phyloP scores from a whole-genome alignment of 192 early-diverging fungal genomes.

The Diversispora epigaea region DNA sequence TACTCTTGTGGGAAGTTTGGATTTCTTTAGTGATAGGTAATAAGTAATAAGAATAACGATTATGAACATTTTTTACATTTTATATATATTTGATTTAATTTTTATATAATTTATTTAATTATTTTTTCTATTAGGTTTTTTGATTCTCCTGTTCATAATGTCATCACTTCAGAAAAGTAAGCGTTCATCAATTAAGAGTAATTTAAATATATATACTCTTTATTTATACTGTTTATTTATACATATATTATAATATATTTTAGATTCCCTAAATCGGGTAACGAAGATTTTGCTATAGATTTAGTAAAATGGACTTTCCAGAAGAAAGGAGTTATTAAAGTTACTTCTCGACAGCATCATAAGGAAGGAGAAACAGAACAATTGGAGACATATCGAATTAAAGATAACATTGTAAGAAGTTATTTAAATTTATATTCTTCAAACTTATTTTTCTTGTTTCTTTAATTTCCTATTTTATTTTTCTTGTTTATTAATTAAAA shows the following conservation, averaged over 20 bases:
- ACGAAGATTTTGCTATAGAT: constrained; percentile 71
- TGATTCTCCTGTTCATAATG: constrained; percentile 18
- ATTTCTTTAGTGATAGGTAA: constrained; percentile 79
- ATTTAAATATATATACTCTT: not conserved
- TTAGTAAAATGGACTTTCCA: constrained; percentile 89
- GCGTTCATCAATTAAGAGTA: not conserved
- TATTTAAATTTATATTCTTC: not conserved
- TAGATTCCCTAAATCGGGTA: constrained; percentile 52
- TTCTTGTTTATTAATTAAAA: not conserved
- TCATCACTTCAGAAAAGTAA: constrained; percentile 18
- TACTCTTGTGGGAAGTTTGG: constrained; percentile 76
- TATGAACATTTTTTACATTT: constrained; percentile 28
- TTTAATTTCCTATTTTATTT: not conserved
- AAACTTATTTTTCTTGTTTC: not conserved
- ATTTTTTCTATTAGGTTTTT: constrained; percentile 11
- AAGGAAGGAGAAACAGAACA: constrained; percentile 63
- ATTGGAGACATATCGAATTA: constrained; percentile 85
- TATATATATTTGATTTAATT: constrained; percentile 18
- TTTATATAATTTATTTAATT: not conserved
- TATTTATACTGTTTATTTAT: not conserved
- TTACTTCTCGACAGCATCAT: constrained; percentile 65
- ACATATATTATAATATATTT: not conserved
- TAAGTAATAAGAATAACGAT: too few relatives aligned
- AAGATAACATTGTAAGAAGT: constrained; percentile 76
- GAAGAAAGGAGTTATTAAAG: constrained; percentile 84